Percentiles rank a stretch among this genome's conserved stretches.
Evolutionary conservation across 1,284 basidiomycete species (phyloP).

Genomic region (Ustilago tritici): DNA sequence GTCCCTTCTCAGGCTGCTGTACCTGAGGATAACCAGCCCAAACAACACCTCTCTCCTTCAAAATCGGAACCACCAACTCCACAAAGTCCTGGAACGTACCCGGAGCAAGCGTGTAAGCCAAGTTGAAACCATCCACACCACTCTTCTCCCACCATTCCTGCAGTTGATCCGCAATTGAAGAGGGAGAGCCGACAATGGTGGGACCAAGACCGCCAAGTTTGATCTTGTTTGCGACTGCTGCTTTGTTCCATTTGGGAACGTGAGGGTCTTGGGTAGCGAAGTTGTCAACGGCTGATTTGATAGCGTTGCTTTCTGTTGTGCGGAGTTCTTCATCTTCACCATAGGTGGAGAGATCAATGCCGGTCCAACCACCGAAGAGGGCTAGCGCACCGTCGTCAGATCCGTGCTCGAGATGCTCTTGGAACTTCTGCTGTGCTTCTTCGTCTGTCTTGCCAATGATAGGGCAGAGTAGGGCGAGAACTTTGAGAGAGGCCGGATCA

Average conservation of each 20-base stretch:
- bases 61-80: conserved; percentile 56
- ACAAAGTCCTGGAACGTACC: conserved; percentile 64
- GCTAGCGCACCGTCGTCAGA: conserved; percentile 67
- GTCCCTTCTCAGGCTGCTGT: conserved; percentile 10
- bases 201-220: conserved; percentile 67
- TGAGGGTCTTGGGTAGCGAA: conserved; percentile 61
- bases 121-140: conserved; percentile 66
- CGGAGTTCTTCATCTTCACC: conserved; percentile 63
- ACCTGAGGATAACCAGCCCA: conserved; percentile 61
- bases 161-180: conserved; percentile 55
- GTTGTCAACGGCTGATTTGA: conserved; percentile 64
- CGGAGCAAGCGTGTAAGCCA: conserved; percentile 55
- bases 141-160: conserved; percentile 56
- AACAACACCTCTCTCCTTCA: conserved; percentile 60
- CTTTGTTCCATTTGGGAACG: conserved; percentile 65
- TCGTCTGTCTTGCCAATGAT: conserved; percentile 67
- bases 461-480: conserved; percentile 63
- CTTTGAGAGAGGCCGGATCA: conserved; percentile 63
- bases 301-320: conserved; percentile 55
- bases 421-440: conserved; percentile 64
- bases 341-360: conserved; percentile 59
- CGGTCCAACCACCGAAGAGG: conserved; percentile 69
- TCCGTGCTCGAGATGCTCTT: conserved; percentile 56
- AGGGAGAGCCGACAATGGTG: conserved; percentile 51
- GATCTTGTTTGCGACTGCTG: conserved; percentile 59